These are phyloP conservation scores for Clathrus columnatus DNA, from an alignment of 768 basidiomycete genomes.

Conservation along the genomic window DNA sequence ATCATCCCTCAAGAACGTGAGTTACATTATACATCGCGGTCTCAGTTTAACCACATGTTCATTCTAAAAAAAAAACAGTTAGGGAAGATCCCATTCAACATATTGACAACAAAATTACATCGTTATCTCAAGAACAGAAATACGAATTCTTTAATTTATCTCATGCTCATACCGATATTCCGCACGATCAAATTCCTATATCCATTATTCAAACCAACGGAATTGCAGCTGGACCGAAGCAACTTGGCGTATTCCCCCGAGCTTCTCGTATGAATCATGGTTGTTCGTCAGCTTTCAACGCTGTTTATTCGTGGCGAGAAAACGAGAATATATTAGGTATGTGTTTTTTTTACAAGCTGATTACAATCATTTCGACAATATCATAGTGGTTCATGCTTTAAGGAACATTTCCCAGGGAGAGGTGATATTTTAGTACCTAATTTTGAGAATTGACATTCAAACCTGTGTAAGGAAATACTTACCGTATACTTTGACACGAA, in stretches of 20 bases:
- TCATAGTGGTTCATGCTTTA: constrained; percentile 49
- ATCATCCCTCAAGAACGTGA: constrained; percentile 41
- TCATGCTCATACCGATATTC: background rate
- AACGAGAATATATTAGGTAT: constrained; percentile 4
- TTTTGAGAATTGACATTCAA: background rate
- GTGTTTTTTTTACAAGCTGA: background rate
- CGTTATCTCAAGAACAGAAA: background rate
- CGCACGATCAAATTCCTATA: constrained; percentile 20
- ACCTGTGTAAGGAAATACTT: constrained; percentile 42
- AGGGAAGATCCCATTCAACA: constrained; percentile 1
- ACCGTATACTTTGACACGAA: constrained; percentile 56
- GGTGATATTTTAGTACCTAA: constrained; percentile 23
- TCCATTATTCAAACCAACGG: constrained; percentile 64
- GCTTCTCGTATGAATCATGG: constrained; percentile 65
- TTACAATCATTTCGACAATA: constrained; percentile 9
- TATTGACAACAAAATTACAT: background rate
- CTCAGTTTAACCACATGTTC: background rate
- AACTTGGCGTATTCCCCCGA: constrained; percentile 55
- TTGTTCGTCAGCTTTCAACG: constrained; percentile 59
- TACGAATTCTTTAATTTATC: background rate
- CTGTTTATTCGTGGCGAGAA: constrained; percentile 41
- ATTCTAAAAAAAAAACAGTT: background rate
- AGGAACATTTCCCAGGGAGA: constrained; percentile 44
- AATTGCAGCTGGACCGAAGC: constrained; percentile 38
- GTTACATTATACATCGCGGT: constrained; percentile 13